Evolutionary conservation across 495 filamentous ascomycete genomes (phyloP).

Genomic region (Recurvomyces mirabilis): DNA sequence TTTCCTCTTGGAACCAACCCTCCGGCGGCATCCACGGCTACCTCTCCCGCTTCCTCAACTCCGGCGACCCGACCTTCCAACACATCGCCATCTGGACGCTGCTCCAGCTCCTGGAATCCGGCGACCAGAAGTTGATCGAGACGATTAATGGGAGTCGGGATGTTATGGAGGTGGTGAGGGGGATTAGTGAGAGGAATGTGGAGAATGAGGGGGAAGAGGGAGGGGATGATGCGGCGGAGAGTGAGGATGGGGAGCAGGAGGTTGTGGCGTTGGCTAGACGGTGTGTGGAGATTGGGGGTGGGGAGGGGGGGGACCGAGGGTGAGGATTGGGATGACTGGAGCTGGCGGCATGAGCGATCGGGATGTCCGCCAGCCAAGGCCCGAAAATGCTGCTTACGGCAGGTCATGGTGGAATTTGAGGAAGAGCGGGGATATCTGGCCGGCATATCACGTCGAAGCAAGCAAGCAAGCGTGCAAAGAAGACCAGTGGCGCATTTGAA

Average conservation of each 20-base stretch:
- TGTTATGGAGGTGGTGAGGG: conserved; percentile 79
- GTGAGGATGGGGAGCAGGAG: conserved; percentile 78
- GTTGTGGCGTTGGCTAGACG: conserved; percentile 84
- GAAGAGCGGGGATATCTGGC: too few species aligned
- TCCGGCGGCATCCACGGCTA: conserved; percentile 94
- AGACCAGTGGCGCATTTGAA: too few species aligned
- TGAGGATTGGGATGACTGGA: too few species aligned
- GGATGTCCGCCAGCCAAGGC: too few species aligned
- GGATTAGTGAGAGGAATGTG: conserved; percentile 78
- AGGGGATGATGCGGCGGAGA: conserved; percentile 81
- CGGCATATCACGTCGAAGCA: too few species aligned
- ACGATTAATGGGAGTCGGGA: conserved; percentile 80
- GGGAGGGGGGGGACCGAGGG: neutral
- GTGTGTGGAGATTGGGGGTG: conserved; percentile 49
- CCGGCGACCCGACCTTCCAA: conserved; percentile 93
- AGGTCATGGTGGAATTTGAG: too few species aligned
- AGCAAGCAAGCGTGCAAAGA: too few species aligned
- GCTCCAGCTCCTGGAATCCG: conserved; percentile 87
- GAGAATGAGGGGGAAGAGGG: conserved; percentile 76
- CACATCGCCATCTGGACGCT: conserved; percentile 99
- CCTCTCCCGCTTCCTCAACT: conserved; percentile 79
- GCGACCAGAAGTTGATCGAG: conserved; percentile 71
- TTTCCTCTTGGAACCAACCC: conserved; percentile 84
- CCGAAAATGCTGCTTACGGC: too few species aligned
- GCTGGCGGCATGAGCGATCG: too few species aligned